Evolutionary conservation across 148 eudicot genomes (phyloP), one percentile per base, ranked within the genome.

Genomic region (Rhododendron molle): DNA sequence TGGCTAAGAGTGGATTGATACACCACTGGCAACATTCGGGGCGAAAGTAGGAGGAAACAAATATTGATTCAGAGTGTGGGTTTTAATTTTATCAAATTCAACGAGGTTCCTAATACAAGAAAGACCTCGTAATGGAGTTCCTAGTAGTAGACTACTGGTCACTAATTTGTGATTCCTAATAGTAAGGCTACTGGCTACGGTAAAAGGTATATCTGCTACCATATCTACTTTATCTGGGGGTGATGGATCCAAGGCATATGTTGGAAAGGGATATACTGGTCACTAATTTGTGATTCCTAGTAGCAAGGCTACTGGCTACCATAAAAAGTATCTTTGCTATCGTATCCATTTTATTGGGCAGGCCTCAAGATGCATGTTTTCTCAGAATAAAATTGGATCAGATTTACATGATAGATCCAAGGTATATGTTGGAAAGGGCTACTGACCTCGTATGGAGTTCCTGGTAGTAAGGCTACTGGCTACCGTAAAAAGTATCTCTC

Each of bases 111-210:
- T 69, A 30, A 28, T 69, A 69, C 36, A 28, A 15, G 36, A 71
- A 71, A 4, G 73, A 4, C 76, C 76, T 71, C 21, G 5, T 71
- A 71, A 71, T 14, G 40, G 38, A 71, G 76, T 71, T 71, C 76
- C 76, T 71, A 71, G 76, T 71, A 30, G 76, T 32, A 14, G 76
- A 71, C 76, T 71, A 71, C 76, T 71, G 76, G 76, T 71, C 40
- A 30, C 76, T 5, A 69, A 26, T 69, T 69, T 69, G 74, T 69
- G 74, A 69, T 69, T 69, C 74, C 74, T 28, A 69, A 36, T 69
- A 28, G 74, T 67, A 69, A 69, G 74, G 74, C 16, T 28, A 28
- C 38, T 69, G 74, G 36, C 38, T 28, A 28, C 36, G 5, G 2
- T 65, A 28, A 28, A 69, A 69, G 13, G 32, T 69, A 69, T 69